Evolutionary conservation across 306 rosid genomes (phyloP).

Genomic region (Prunus padus): DNA sequence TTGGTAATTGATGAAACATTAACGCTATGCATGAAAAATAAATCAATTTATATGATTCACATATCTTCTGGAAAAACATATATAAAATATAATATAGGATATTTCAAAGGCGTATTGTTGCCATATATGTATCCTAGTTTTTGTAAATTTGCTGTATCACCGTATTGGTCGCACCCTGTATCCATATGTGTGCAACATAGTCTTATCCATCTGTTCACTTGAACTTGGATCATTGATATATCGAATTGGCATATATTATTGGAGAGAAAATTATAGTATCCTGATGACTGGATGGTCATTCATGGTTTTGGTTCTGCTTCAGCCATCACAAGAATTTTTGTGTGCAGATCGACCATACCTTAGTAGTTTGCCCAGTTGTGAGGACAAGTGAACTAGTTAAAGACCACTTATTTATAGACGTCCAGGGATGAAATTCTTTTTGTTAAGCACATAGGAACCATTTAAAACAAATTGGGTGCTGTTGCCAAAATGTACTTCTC

Average conservation of each 20-base stretch:
- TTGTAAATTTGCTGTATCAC: not conserved
- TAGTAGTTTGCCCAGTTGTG: not conserved
- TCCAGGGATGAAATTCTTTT: not conserved
- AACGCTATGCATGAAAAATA: no score
- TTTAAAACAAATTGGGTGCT: not conserved
- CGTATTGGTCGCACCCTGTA: no score
- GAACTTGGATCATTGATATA: not conserved
- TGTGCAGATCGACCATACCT: not conserved
- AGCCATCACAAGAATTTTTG: not conserved
- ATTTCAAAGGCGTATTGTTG: not conserved
- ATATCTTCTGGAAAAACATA: no score
- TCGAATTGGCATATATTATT: not conserved
- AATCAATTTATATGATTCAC: no score
- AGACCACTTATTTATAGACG: not conserved
- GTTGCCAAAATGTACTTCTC: no score
- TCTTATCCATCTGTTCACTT: not conserved
- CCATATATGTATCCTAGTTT: not conserved
- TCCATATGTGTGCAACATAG: not conserved
- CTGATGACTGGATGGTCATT: not conserved
- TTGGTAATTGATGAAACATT: not conserved
- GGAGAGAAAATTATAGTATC: conserved; percentile 3
- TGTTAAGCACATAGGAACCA: not conserved
- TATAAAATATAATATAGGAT: not conserved
- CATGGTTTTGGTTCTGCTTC: not conserved
- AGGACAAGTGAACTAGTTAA: not conserved